Conservation (phyloP, 352 stramenopile genomes). For the Phytophthora nicotianae region DNA sequence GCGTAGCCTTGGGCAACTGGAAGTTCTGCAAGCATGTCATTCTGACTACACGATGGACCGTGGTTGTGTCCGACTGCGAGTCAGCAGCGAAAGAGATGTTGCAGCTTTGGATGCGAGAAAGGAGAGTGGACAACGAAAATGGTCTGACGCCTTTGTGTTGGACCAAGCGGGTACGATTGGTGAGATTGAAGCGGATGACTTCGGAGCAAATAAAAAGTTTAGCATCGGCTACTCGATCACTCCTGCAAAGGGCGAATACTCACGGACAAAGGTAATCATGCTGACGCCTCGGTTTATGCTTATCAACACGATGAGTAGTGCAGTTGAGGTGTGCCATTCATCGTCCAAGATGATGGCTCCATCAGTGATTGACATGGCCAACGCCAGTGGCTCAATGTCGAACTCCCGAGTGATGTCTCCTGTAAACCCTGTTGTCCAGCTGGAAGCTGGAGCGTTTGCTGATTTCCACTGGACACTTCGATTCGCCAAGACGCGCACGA, state of each 20-base stretch:
- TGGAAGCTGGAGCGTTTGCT: slow-evolving; percentile 77
- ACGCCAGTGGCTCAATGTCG: slow-evolving; percentile 40
- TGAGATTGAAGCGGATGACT: slow-evolving; percentile 76
- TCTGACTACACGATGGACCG: slow-evolving; percentile 69
- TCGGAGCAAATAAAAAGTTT: slow-evolving; percentile 63
- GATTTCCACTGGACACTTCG: slow-evolving; percentile 86
- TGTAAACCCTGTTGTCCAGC: slow-evolving; percentile 67
- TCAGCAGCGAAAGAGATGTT: slow-evolving; percentile 58
- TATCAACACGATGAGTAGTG: slow-evolving; percentile 73
- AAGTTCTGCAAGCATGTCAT: slow-evolving; percentile 85
- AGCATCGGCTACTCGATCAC: slow-evolving; percentile 86
- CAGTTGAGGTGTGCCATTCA: slow-evolving; percentile 84
- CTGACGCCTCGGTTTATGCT: slow-evolving; percentile 86
- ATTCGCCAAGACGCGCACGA: slow-evolving; percentile 72
- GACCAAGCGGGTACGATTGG: slow-evolving; percentile 80
- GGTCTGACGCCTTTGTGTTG: slow-evolving; percentile 72
- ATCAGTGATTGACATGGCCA: slow-evolving; percentile 49
- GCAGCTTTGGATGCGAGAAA: slow-evolving; percentile 47
- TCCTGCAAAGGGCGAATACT: slow-evolving; percentile 76
- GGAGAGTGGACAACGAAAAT: slow-evolving; percentile 58
- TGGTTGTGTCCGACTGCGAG: slow-evolving; percentile 74
- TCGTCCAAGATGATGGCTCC: slow-evolving; percentile 62
- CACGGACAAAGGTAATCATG: slow-evolving; percentile 89
- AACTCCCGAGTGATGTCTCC: slow-evolving; percentile 63
- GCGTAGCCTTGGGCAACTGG: slow-evolving; percentile 62